Evolutionary conservation across 2,329 filamentous ascomycete genomes (phyloP), one percentile per base, ranked within the genome.

Genomic region (Sporothrix euskadiensis): DNA sequence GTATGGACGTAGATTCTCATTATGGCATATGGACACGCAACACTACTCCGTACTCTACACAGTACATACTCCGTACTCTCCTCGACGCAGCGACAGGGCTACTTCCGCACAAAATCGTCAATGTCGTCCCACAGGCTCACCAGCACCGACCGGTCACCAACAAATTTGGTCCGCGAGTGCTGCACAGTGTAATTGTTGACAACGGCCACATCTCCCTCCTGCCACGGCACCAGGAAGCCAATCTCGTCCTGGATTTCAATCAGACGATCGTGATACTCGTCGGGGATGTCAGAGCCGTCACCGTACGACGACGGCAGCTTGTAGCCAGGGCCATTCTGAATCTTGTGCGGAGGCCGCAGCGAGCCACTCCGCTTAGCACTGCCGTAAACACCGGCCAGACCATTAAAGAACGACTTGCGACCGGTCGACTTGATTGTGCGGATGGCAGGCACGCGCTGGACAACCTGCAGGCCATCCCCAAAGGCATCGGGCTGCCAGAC

Each of bases 231-330:
- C 32, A 71, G 41, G 10, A 79, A 71, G 8, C 77, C 68, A n/a
- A 79, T 74, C 6, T 77, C 77, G 70, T 79, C 76, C 10, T 77
- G 78, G 22, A 78, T 77, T 44, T 77, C 76, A 14, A 78, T 76
- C 1, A 78, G 76, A 4, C 75, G 74, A 12, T 78, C 76, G 1
- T 79, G 75, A 47, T 78, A 79, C 35, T 75, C 75, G 7, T 75
- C 63, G 0, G 78, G 78, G 16, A 79, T 79, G 7, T 75, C 71
- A 0, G 76, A 75, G 26, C 75, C 78, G 63, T 79, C 78, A 12
- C 78, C 77, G 32, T 78, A 78, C 74, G 65, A 69, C 26, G 65
- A 69, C 6, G 65, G 65, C 26, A 78, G 19, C 75, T 77, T 56
- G 76, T 78, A 1, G 77, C 77, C 69, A 75, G 73, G 26, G 35